Conservation (phyloP, 495 filamentous ascomycete species). For the Cercophora samala region DNA sequence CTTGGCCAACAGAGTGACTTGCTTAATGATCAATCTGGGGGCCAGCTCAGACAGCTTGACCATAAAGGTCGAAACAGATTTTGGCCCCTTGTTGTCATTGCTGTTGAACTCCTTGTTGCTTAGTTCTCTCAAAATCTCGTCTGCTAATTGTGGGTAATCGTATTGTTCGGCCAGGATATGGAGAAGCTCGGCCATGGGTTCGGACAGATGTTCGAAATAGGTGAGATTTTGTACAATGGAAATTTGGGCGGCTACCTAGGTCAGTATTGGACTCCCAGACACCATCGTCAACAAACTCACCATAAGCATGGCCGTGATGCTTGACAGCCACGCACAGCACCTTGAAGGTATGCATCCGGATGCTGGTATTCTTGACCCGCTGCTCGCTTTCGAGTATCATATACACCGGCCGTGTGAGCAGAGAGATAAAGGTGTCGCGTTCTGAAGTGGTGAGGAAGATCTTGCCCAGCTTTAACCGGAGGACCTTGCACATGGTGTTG, state of each 20-base stretch:
- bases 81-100: slow-evolving; percentile 91
- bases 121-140: slow-evolving; percentile 89
- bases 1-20: slow-evolving; percentile 90
- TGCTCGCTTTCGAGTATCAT: slow-evolving; percentile 91
- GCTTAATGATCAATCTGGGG: slow-evolving; percentile 90
- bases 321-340: slow-evolving; percentile 96
- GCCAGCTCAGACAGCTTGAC: slow-evolving; percentile 93
- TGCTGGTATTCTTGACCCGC: slow-evolving; percentile 82
- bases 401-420: slow-evolving; percentile 93
- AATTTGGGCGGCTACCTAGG: slow-evolving; percentile 80
- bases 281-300: slow-evolving; percentile 49
- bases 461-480: slow-evolving; percentile 86
- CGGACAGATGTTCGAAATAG: slow-evolving; percentile 96
- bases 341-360: slow-evolving; percentile 96
- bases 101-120: slow-evolving; percentile 97
- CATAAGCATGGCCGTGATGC: slow-evolving; percentile 96
- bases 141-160: slow-evolving; percentile 92
- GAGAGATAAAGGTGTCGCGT: slow-evolving; percentile 85
- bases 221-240: slow-evolving; percentile 95
- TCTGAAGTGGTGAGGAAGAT: slow-evolving; percentile 97
- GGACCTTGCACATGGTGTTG: slow-evolving; percentile 90
- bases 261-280: slow-evolving; percentile 22
- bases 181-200: slow-evolving; percentile 98
- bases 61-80: slow-evolving; percentile 97
- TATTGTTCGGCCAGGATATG: slow-evolving; percentile 97